Base-by-base conservation (phyloP, 192 early-diverging fungal genomes). In the Podila minutissima region DNA sequence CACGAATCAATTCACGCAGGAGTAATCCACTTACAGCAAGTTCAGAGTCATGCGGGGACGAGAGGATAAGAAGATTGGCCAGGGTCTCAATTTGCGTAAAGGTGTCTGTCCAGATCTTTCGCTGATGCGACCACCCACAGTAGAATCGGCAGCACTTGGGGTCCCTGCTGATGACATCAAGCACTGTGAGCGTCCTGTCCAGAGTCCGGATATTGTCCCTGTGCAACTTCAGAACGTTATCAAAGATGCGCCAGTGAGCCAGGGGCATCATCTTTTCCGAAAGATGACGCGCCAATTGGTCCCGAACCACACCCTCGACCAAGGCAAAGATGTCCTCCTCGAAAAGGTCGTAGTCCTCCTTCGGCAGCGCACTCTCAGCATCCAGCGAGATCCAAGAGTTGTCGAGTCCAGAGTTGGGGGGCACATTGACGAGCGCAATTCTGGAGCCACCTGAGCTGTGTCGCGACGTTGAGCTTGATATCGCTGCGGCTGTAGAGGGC, bases 91-190 rank as follows among this genome's bases (percentile, higher is more conserved):
- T 67, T 10, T 66, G 59, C 10, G 32, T 24, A 19, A 78, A 71
- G 0, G 32, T 48, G 32, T 63, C 65, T 9, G 57, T 59, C 75
- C 75, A 78, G 37, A 15, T 28, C 19, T 29, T 11, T 22, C 60
- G 28, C 12, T 64, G 66, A 26, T 67, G 31, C 15, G 68, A 71
- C 75, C 75, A 78, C 3, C 75, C 75, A 31, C 70, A 38, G 28
- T 71, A 20, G 35, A 78, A 20, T n/a, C 69, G 64, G 11, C 69
- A 63, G 41, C 75, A 78, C 20, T 67, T 64, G 2, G 38, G 3
- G 6, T 78, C 75, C 6, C 49, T 19, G 15, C 58, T 62, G 13
- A 71, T 55, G 7, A 71, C 28, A 22, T 71, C 75, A 31, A 78
- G 4, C 26, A 78, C 53, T 11, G 49, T 49, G 6, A 78, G 46